phyloP scores from a whole-genome alignment of 768 basidiomycete species.

The Sutorius australiensis region DNA sequence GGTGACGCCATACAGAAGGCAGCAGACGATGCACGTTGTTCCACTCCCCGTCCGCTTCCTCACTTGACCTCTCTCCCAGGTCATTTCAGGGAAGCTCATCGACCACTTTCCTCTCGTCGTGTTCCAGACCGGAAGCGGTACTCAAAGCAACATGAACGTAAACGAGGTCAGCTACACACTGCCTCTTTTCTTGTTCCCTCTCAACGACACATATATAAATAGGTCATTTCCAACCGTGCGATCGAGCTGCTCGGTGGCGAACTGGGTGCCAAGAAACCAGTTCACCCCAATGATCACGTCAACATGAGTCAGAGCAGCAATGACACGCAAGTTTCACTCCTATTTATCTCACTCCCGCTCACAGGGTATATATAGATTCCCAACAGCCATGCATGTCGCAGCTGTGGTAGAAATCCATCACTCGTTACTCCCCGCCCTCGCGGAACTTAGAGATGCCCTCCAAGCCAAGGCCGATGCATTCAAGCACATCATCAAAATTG shows the following conservation, averaged over 20 bases:
- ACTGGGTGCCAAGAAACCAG: slow-evolving; percentile 93
- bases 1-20: slow-evolving; percentile 88
- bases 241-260: slow-evolving; percentile 95
- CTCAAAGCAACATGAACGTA: slow-evolving; percentile 99
- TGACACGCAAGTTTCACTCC: slow-evolving; percentile 69
- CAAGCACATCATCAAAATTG: slow-evolving; percentile 95
- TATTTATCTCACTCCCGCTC: not conserved
- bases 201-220: not conserved
- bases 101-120: slow-evolving; percentile 98
- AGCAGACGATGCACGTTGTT: slow-evolving; percentile 76
- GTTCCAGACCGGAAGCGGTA: slow-evolving; percentile 98
- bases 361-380: slow-evolving; percentile 60
- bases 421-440: slow-evolving; percentile 80
- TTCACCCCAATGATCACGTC: slow-evolving; percentile 99
- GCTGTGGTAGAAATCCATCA: slow-evolving; percentile 84
- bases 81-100: slow-evolving; percentile 90
- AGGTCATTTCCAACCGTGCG: slow-evolving; percentile 98
- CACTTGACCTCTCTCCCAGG: slow-evolving; percentile 43
- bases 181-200: not conserved
- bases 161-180: slow-evolving; percentile 68
- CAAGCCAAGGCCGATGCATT: slow-evolving; percentile 80
- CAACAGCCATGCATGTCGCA: slow-evolving; percentile 98
- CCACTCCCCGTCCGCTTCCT: not conserved
- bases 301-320: slow-evolving; percentile 99
- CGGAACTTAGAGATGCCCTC: slow-evolving; percentile 78